Percentiles rank a stretch among this genome's conserved stretches.
Conservation (phyloP, 169 alveolate genomes). For the Cryptosporidium felis region DNA sequence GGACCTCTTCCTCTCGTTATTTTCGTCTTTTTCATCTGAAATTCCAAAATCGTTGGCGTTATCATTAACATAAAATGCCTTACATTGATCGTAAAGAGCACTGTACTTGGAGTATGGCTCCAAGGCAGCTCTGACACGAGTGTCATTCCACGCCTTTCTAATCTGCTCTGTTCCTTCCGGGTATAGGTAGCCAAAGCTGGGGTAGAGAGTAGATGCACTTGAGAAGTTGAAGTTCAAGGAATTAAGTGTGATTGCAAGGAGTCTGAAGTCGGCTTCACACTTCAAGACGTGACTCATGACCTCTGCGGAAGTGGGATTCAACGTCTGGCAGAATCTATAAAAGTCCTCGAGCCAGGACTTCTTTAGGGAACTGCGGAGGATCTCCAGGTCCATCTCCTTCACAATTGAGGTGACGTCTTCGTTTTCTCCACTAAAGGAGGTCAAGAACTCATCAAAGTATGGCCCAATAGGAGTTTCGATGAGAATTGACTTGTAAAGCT, state of each 20-base stretch:
- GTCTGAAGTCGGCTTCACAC: constrained; percentile 87
- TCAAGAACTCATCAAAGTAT: constrained; percentile 70
- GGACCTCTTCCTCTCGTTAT: neutral
- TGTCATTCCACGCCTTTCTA: constrained; percentile 89
- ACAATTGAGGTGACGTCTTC: constrained; percentile 71
- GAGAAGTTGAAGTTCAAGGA: constrained; percentile 77
- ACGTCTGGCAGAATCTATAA: constrained; percentile 87
- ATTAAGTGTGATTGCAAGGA: constrained; percentile 81
- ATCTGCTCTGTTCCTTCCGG: constrained; percentile 91
- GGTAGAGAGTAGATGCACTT: constrained; percentile 88
- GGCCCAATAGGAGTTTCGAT: constrained; percentile 98
- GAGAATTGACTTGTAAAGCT: constrained; percentile 93
- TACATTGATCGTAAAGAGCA: constrained; percentile 87
- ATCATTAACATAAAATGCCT: constrained; percentile 76
- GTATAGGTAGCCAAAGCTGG: constrained; percentile 89
- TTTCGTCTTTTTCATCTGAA: constrained; percentile 55
- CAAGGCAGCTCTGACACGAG: constrained; percentile 88
- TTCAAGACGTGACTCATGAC: constrained; percentile 91
- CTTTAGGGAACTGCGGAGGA: constrained; percentile 90
- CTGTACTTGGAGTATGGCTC: constrained; percentile 87
- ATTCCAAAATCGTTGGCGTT: constrained; percentile 43
- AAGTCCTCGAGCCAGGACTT: constrained; percentile 96
- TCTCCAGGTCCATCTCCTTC: constrained; percentile 80
- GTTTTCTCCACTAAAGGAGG: constrained; percentile 68
- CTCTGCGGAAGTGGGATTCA: constrained; percentile 89